A percentile compares a stretch with the other conserved stretches of the same genome.
Conservation (phyloP, 2,329 filamentous ascomycete species). For the Scedosporium dehoogii region DNA sequence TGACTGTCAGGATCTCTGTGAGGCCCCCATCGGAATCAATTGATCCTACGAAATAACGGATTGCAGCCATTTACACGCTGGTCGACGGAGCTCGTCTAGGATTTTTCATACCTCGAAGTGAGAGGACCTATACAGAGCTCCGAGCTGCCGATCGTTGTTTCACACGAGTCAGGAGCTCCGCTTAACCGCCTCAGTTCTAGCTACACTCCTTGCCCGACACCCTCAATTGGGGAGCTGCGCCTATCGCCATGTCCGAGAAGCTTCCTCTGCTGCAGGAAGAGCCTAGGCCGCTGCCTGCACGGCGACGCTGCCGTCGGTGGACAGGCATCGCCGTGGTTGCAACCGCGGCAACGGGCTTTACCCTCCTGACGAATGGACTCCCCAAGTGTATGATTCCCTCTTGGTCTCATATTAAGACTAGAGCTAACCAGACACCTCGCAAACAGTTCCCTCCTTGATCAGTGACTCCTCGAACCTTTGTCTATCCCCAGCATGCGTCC, state of each 20-base stretch:
- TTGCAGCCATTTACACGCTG: too few relatives aligned
- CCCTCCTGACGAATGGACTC: neutral
- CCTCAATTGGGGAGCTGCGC: neutral
- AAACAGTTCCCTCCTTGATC: neutral
- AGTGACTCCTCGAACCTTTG: constrained; percentile 10
- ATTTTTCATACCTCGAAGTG: too few relatives aligned
- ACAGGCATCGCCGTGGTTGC: neutral
- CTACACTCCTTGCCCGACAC: too few relatives aligned
- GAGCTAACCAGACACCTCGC: neutral
- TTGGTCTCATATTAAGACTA: neutral
- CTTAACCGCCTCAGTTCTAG: too few relatives aligned
- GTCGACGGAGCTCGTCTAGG: too few relatives aligned
- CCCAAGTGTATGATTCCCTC: neutral
- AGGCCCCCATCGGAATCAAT: too few relatives aligned
- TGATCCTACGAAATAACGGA: too few relatives aligned
- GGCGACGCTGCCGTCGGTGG: neutral
- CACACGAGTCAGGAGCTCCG: too few relatives aligned
- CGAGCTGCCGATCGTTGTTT: too few relatives aligned
- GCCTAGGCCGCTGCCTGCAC: neutral
- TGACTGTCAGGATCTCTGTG: too few relatives aligned
- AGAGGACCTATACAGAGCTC: too few relatives aligned
- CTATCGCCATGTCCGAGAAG: neutral
- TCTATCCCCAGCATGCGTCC: constrained; percentile 18
- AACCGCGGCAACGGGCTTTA: neutral
- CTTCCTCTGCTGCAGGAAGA: neutral